A percentile compares a stretch with the other conserved stretches of the same genome.
Conservation (phyloP, 306 rosid species). For the Adenanthera pavonina region DNA sequence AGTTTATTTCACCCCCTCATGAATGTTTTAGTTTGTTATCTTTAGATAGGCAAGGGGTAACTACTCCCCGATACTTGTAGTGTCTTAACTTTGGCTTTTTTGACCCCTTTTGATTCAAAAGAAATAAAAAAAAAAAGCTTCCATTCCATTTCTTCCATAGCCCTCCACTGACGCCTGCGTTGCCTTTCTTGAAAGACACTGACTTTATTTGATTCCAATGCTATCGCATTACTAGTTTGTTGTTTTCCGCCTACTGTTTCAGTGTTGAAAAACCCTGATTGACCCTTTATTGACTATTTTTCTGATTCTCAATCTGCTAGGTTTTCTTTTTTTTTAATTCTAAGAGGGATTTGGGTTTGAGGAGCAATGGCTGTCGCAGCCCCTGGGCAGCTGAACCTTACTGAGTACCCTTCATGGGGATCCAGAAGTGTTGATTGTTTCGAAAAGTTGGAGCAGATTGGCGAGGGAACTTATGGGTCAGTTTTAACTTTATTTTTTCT, state of each 20-base stretch:
- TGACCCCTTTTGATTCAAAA: too few species aligned
- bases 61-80: too few species aligned
- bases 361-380: constrained; percentile 64
- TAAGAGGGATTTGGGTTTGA: constrained; percentile 14
- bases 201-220: background rate
- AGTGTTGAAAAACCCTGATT: background rate
- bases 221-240: background rate
- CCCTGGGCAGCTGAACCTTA: constrained; percentile 79
- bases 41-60: too few species aligned
- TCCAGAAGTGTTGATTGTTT: constrained; percentile 97
- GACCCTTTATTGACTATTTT: background rate
- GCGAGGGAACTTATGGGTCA: constrained; percentile 97
- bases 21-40: too few species aligned
- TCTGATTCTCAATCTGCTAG: background rate
- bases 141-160: too few species aligned
- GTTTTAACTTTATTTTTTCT: background rate
- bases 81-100: too few species aligned
- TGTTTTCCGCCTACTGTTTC: background rate
- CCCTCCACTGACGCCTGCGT: background rate
- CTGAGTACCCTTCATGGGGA: constrained; percentile 84
- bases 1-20: too few species aligned
- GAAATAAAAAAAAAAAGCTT: too few species aligned
- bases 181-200: background rate
- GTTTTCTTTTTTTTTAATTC: background rate
- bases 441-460: constrained; percentile 93